These are phyloP conservation scores for Botrytis porri DNA, from an alignment of 2,329 filamentous ascomycete genomes.

Conservation along the genomic window DNA sequence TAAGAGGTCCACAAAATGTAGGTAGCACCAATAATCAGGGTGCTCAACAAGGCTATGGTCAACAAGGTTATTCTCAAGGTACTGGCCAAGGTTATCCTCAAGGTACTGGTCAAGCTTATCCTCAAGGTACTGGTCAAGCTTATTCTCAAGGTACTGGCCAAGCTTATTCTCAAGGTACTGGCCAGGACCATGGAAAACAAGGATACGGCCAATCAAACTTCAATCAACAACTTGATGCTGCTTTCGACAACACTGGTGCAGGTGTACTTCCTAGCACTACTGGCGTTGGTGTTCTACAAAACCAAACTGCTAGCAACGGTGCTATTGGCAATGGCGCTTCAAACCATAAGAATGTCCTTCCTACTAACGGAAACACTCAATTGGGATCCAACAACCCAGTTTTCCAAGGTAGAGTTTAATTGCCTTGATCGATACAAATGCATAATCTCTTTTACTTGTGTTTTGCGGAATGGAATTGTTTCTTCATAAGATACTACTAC, in stretches of 20 bases:
- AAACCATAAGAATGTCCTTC: conserved; percentile 4
- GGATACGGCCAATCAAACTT: conserved; percentile 8
- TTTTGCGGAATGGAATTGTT: conserved; percentile 13
- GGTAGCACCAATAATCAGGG: conserved; percentile 24
- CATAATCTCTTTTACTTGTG: conserved; percentile 2
- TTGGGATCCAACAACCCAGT: conserved; percentile 25
- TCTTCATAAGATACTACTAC: conserved; percentile 23
- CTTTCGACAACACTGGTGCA: conserved; percentile 3
- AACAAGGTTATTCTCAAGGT: neutral
- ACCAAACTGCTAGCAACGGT: neutral
- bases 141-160: neutral
- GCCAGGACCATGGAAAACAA: neutral
- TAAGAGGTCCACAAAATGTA: conserved; percentile 32
- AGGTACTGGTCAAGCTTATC: neutral
- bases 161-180: neutral
- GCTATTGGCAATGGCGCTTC: conserved; percentile 7
- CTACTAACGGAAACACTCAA: conserved; percentile 16
- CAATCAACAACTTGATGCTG: conserved; percentile 5
- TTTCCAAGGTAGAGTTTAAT: conserved; percentile 13
- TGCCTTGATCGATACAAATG: neutral
- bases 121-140: conserved; percentile 1
- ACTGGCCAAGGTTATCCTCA: neutral
- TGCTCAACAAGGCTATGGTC: neutral
- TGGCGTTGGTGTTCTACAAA: neutral
- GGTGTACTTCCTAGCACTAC: neutral